Conservation (phyloP, 116 monocot genomes). For the Dioscorea cayenensis region DNA sequence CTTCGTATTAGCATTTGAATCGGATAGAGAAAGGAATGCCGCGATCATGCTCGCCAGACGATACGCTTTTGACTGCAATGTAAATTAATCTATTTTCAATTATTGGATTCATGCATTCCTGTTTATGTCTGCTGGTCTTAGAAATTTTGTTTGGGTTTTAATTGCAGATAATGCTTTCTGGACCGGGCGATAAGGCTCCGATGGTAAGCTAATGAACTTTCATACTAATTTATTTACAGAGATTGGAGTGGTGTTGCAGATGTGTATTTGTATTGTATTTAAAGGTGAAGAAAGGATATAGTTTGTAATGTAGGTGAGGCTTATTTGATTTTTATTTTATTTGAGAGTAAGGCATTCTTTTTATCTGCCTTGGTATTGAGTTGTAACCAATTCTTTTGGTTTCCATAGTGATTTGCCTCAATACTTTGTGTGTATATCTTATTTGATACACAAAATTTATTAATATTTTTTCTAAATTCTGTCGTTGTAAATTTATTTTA, state of each 20-base stretch:
- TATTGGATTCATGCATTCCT: not conserved
- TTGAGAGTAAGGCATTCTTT: conserved; percentile 1
- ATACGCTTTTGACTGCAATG: conserved; percentile 88
- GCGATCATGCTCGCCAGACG: conserved; percentile 92
- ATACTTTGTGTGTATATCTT: not conserved
- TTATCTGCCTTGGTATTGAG: not conserved
- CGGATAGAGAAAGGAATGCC: conserved; percentile 84
- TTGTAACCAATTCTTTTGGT: conserved; percentile 1
- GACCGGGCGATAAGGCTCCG: conserved; percentile 52
- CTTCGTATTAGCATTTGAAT: conserved; percentile 76
- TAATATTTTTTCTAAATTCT: too few relatives aligned
- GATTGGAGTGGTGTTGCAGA: not conserved
- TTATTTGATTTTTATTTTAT: not conserved
- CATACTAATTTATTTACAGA: not conserved
- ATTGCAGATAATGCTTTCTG: conserved; percentile 47
- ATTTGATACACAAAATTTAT: too few relatives aligned
- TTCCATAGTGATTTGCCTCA: not conserved
- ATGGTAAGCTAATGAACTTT: conserved; percentile 14
- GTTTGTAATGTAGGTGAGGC: not conserved
- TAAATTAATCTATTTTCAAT: conserved; percentile 25
- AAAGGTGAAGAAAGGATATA: not conserved
- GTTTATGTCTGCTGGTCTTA: not conserved
- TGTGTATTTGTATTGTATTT: not conserved
- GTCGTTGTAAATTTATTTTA: too few relatives aligned
- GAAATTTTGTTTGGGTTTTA: not conserved